phyloP scores from a whole-genome alignment of 352 stramenopile genomes.

The Phytopythium helicoides region DNA sequence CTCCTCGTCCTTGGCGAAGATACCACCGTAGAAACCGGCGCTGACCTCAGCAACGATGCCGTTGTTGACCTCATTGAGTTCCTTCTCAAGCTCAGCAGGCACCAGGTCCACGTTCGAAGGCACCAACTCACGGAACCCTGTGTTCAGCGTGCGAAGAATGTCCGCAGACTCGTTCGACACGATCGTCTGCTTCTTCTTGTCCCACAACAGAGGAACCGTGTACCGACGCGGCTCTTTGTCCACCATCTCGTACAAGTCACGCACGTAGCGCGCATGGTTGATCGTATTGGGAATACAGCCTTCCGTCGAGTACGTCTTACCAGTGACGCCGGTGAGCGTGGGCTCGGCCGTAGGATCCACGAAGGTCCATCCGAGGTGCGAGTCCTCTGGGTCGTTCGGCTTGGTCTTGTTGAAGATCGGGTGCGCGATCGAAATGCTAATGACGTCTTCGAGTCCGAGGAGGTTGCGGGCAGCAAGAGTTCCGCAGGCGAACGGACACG shows the following conservation, averaged over 20 bases:
- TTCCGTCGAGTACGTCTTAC: constrained; percentile 14
- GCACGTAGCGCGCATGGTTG: constrained; percentile 22
- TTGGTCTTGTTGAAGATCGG: constrained; percentile 42
- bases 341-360: constrained; percentile 7
- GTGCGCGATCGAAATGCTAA: constrained; percentile 86
- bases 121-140: constrained; percentile 37
- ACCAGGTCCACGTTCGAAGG: constrained; percentile 29
- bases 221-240: constrained; percentile 13
- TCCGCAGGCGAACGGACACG: constrained; percentile 83
- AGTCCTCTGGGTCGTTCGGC: constrained; percentile 29
- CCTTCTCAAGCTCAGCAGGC: constrained; percentile 25
- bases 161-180: constrained; percentile 80
- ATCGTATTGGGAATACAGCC: constrained; percentile 22
- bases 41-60: constrained; percentile 52
- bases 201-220: constrained; percentile 71
- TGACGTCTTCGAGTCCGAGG: constrained; percentile 90
- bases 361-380: constrained; percentile 40
- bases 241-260: constrained; percentile 40
- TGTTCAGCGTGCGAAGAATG: constrained; percentile 72
- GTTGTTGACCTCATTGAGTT: constrained; percentile 58
- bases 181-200: constrained; percentile 68
- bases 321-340: constrained; percentile 8
- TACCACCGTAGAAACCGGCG: too few relatives aligned
- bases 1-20: too few relatives aligned
- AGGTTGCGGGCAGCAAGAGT: constrained; percentile 76